Evolutionary conservation across 306 rosid species (phyloP), one percentile per base, ranked within the genome.

Genomic region (Castanea crenata): DNA sequence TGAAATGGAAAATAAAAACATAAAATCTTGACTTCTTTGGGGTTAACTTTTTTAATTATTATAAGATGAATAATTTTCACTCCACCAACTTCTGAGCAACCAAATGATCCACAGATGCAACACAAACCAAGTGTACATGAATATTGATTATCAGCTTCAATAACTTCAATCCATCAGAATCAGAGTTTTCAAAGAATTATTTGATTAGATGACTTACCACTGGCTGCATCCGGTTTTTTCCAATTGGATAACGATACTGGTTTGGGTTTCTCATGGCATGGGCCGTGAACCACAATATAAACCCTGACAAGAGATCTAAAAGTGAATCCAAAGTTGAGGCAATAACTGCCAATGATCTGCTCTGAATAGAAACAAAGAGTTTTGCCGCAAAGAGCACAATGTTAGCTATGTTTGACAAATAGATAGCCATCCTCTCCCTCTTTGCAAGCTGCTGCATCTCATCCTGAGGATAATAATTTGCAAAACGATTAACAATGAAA

Each of bases 221-320:
- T 74, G 97, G 93, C 64, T 92, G 95, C 97, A 92, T 90, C 44
- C 92, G 94, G 41, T 86, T 90, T 92, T 92, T 92, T 81, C 97
- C 97, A 51, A 92, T 92, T 73, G 97, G 97, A 71, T 92, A 92
- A 78, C 81, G 84, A 80, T 19, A 90, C 6, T 73, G 91, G 82
- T 92, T 92, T 1, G 95, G 91, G 13, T 38, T 89, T 85, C 54
- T 89, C 97, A 92, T 92, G 80, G 93, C 85, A 79, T 86, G 0
- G 23, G 94, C 79, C 63, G 95, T 92, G 78, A 89, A 92, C 97
- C 97, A 92, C 82, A 92, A 55, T 23, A 92, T 92, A 82, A 92
- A 90, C 35, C 97, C 97, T 6, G 97, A 92, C 80, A 92, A 67
- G 71, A 92, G 97, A 79, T 92, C 95, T 85, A 90, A 79, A 55